Evolutionary conservation across 192 early-diverging fungal species (phyloP).

Genomic region (Entomortierella chlamydospora): DNA sequence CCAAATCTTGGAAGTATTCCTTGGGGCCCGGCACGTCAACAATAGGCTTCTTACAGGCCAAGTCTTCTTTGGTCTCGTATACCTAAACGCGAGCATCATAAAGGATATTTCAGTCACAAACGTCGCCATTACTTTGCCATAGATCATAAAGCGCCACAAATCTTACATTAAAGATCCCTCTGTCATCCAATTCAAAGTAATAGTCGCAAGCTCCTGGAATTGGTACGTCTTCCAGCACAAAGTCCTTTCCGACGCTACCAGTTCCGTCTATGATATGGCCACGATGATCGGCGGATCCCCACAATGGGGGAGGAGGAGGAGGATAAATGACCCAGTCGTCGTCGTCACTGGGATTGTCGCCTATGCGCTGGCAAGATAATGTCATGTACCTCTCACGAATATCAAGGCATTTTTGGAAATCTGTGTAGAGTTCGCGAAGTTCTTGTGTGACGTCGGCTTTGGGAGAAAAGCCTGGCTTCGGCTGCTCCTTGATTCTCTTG

Average conservation of each 20-base stretch:
- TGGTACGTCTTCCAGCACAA: slow-evolving; percentile 50
- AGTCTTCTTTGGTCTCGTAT: slow-evolving; percentile 27
- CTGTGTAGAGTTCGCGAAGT: slow-evolving; percentile 68
- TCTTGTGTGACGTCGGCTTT: slow-evolving; percentile 68
- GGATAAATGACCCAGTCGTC: slow-evolving; percentile 89
- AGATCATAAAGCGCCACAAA: slow-evolving; percentile 28
- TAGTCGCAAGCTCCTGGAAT: slow-evolving; percentile 56
- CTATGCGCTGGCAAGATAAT: slow-evolving; percentile 72
- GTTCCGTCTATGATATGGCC: slow-evolving; percentile 45
- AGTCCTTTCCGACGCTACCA: slow-evolving; percentile 55
- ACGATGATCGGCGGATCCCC: slow-evolving; percentile 56
- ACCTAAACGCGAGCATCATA: slow-evolving; percentile 2
- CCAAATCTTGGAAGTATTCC: slow-evolving; percentile 89
- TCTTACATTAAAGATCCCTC: slow-evolving; percentile 72
- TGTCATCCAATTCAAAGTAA: slow-evolving; percentile 63
- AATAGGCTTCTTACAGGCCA: slow-evolving; percentile 36
- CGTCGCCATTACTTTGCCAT: not conserved
- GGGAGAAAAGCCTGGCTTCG: slow-evolving; percentile 2
- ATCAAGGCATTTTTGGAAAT: slow-evolving; percentile 78
- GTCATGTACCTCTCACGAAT: slow-evolving; percentile 90
- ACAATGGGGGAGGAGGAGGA: slow-evolving; percentile 78
- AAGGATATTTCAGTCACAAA: not conserved
- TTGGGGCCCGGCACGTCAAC: slow-evolving; percentile 75
- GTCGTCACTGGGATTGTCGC: slow-evolving; percentile 87
- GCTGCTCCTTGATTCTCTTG: not conserved